Conservation (phyloP, 164 flowering plant species). For the Kalanchoe fedtschenkoi region DNA sequence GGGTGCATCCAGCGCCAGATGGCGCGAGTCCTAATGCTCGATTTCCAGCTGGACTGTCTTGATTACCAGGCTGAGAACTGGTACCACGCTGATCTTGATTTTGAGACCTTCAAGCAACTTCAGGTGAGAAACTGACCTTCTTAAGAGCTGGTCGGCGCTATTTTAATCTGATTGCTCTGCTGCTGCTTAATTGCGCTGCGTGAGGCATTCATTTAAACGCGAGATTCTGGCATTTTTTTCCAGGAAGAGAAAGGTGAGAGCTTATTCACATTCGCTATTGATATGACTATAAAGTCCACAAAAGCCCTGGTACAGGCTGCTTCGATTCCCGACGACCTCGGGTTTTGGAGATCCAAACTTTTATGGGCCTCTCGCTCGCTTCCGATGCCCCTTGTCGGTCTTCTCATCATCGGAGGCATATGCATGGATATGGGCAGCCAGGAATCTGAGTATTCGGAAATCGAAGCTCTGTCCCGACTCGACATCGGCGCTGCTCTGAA, state of each 20-base stretch:
- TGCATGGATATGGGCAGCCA: conserved; percentile 52
- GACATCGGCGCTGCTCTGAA: conserved; percentile 91
- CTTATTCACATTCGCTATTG: conserved; percentile 81
- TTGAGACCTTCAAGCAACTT: conserved; percentile 76
- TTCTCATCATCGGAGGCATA: conserved; percentile 64
- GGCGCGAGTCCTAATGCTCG: conserved; percentile 67
- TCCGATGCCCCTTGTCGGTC: conserved; percentile 98
- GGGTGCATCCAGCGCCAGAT: conserved; percentile 87
- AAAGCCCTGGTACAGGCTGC: conserved; percentile 60
- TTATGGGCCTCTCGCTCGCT: conserved; percentile 85
- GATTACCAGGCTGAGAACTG: conserved; percentile 70
- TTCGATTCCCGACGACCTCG: conserved; percentile 59
- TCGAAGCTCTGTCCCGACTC: conserved; percentile 81
- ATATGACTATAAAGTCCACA: conserved; percentile 77
- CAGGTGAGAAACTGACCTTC: too few species aligned
- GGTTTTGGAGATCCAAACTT: conserved; percentile 88
- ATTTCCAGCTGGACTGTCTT: conserved; percentile 93
- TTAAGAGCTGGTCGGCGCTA: too few species aligned
- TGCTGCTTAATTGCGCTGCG: too few species aligned
- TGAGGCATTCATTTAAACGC: background rate
- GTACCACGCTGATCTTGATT: conserved; percentile 95
- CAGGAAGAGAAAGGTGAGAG: conserved; percentile 88
- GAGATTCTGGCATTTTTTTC: conserved; percentile 9
- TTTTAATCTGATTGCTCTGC: too few species aligned
- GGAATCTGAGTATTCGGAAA: conserved; percentile 58